Conservation (phyloP, 768 basidiomycete species). For the Pleurotus giganteus region DNA sequence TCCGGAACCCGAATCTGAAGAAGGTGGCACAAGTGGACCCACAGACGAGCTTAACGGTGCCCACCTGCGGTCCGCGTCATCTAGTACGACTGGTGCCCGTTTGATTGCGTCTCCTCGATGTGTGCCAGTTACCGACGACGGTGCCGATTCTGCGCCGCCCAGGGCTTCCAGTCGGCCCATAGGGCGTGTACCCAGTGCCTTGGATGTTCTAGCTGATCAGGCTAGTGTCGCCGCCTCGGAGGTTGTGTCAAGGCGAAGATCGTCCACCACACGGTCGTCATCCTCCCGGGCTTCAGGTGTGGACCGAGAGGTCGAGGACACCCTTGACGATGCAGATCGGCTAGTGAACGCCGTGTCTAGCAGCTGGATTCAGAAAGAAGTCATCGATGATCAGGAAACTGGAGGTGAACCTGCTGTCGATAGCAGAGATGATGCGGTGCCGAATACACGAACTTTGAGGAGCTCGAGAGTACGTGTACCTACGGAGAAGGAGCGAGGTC, state of each 20-base stretch:
- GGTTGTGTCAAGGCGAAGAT: neutral
- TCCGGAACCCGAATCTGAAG: neutral
- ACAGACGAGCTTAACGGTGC: neutral
- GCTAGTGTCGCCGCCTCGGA: conserved; percentile 43
- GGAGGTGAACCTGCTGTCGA: neutral
- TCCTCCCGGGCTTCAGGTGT: neutral
- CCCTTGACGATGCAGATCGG: no score
- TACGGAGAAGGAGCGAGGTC: neutral
- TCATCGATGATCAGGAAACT: no score
- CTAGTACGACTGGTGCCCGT: neutral
- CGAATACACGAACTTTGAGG: neutral
- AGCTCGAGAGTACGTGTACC: neutral
- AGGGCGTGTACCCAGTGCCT: conserved; percentile 45
- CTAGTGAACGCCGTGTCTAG: neutral
- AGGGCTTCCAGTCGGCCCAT: conserved; percentile 2
- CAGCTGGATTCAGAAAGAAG: neutral
- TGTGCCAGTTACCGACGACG: neutral
- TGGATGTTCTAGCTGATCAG: conserved; percentile 76
- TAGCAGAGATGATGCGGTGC: neutral
- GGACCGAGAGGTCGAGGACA: neutral
- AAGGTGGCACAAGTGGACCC: neutral
- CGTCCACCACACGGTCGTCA: neutral
- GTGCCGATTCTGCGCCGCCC: neutral
- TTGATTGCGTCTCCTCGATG: neutral
- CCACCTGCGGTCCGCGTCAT: neutral